These are phyloP conservation scores for Albugo candida DNA, from an alignment of 352 stramenopile species.

Conservation along the genomic window DNA sequence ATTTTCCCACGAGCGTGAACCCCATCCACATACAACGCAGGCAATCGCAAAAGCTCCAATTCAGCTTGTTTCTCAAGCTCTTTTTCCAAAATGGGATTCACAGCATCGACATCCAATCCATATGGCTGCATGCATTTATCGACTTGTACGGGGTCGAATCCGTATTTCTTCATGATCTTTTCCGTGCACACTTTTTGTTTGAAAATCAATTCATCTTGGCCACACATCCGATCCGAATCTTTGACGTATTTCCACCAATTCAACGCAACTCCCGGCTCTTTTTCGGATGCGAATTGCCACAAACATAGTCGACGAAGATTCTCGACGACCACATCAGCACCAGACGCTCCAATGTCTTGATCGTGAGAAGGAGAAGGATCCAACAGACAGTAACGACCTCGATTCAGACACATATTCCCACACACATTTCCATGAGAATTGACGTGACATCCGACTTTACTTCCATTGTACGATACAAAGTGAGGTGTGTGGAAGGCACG, in stretches of 20 bases:
- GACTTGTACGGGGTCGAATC: conserved; percentile 68
- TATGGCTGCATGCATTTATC: conserved; percentile 88
- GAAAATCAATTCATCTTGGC: conserved; percentile 68
- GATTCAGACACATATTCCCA: conserved; percentile 94
- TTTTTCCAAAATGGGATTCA: conserved; percentile 80
- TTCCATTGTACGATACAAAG: conserved; percentile 93
- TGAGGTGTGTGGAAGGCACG: conserved; percentile 91
- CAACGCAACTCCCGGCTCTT: conserved; percentile 50
- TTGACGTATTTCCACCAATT: conserved; percentile 92
- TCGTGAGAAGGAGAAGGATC: conserved; percentile 91
- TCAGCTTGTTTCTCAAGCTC: conserved; percentile 81
- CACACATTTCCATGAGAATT: conserved; percentile 66
- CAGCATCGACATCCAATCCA: conserved; percentile 65
- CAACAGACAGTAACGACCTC: conserved; percentile 90
- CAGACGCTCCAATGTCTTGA: conserved; percentile 77
- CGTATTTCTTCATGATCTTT: conserved; percentile 80
- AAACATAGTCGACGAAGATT: conserved; percentile 89
- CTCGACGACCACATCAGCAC: conserved; percentile 88
- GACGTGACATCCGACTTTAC: conserved; percentile 80
- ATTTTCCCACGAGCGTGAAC: conserved; percentile 84
- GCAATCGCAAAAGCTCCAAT: conserved; percentile 81
- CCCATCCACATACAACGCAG: conserved; percentile 89
- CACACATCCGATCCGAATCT: conserved; percentile 78
- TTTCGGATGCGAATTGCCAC: conserved; percentile 75
- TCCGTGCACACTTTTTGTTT: conserved; percentile 74